Evolutionary conservation across 306 rosid species (phyloP), one percentile per base, ranked within the genome.

Genomic region (Purshia tridentata): DNA sequence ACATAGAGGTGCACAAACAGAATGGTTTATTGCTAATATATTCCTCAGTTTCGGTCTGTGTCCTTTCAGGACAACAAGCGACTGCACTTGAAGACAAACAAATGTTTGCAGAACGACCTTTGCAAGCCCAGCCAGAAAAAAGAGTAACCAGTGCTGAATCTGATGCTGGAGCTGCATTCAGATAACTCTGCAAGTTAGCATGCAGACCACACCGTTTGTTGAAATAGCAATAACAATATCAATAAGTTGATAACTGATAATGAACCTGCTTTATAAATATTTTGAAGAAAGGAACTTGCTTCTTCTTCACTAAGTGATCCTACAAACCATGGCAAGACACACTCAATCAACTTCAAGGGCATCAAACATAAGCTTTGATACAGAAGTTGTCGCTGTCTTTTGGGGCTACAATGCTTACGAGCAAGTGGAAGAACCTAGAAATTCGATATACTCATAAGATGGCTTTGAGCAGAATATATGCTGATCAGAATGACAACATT

Each of bases 101-200:
- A 50, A 86, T 75, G 55, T 88, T 92, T 53, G 84, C 86, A 42
- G 95, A 49, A 58, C 2, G 75, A 59, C 80, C 98, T 84, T 88
- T 88, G 90, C 98, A 92, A 74, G 97, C 91, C 98, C 98, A 92
- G 65, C 98, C 97, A 75, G 84, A 81, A 72, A 92, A 90, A 73
- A 92, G 97, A 22, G 96, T 90, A 77, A 90, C 90, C 78, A 92
- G 66, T 77, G 98, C 98, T 70, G 84, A 81, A 86, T 92, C 98
- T 35, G 87, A 41, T 75, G 83, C 84, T 53, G 98, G 98, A 83
- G 98, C 98, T 92, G 90, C 81, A 82, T 72, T 70, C 49, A 80
- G 29, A 70, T 76, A 67, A 71, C 70, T 61, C 18, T 66, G 69
- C 78, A 76, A 84, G 73, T 72, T 47, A 72, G 72, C 51, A 61